A percentile compares a stretch with the other conserved stretches of the same genome.
These are phyloP conservation scores for Nemophila menziesii DNA, from an alignment of 257 asterid genomes.

Conservation along the genomic window DNA sequence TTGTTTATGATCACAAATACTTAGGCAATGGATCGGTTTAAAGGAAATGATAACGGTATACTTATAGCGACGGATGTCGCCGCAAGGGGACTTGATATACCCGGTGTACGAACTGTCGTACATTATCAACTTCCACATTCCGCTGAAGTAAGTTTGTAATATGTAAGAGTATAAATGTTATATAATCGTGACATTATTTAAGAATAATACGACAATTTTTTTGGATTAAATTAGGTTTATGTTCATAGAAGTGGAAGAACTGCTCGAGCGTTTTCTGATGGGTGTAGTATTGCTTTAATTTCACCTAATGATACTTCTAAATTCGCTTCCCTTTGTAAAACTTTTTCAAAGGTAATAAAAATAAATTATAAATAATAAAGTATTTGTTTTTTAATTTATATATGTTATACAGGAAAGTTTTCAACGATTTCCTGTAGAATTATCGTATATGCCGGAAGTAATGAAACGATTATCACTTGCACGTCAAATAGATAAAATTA, in stretches of 20 bases:
- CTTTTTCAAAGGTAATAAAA: conserved; percentile 67
- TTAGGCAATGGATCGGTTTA: conserved; percentile 90
- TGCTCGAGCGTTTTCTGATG: conserved; percentile 92
- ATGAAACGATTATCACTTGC: conserved; percentile 87
- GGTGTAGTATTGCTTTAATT: conserved; percentile 84
- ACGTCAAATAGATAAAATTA: conserved; percentile 74
- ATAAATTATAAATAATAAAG: neutral
- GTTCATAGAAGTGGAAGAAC: conserved; percentile 99
- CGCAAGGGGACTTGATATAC: conserved; percentile 89
- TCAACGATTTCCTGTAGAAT: conserved; percentile 72
- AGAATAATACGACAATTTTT: too few relatives aligned
- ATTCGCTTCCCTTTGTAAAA: conserved; percentile 76
- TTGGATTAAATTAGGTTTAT: conserved; percentile 57
- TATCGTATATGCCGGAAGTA: conserved; percentile 73
- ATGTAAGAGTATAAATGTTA: neutral
- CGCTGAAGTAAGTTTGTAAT: conserved; percentile 66
- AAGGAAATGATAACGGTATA: conserved; percentile 59
- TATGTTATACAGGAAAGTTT: conserved; percentile 53
- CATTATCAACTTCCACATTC: conserved; percentile 98
- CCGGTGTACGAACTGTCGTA: conserved; percentile 85
- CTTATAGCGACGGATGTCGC: conserved; percentile 96
- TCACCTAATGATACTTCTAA: conserved; percentile 86
- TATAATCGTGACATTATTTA: too few relatives aligned
- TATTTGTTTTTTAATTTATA: too few relatives aligned
- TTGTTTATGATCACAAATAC: neutral